phyloP scores from a whole-genome alignment of 1,284 basidiomycete species.

The Mycena citricolor region DNA sequence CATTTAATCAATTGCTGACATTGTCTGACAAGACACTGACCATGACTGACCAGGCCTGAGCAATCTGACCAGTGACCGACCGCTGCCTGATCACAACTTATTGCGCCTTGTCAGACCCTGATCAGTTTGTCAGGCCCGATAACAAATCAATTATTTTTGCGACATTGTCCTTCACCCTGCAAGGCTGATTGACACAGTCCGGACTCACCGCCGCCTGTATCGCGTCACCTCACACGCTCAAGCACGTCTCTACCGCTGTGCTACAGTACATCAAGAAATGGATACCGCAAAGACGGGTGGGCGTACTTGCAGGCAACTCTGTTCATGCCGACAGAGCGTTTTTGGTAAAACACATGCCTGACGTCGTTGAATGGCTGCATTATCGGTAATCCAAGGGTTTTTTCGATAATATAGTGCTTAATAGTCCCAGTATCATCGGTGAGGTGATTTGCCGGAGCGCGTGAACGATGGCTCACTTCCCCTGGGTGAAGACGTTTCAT shows the following conservation, averaged over 20 bases:
- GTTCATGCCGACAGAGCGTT: slow-evolving; percentile 80
- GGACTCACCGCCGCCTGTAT: slow-evolving; percentile 72
- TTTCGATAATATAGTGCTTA: slow-evolving; percentile 2
- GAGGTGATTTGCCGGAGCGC: slow-evolving; percentile 28
- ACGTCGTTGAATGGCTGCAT: slow-evolving; percentile 71
- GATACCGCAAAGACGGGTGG: slow-evolving; percentile 61
- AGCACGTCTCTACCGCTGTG: slow-evolving; percentile 56
- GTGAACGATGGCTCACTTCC: slow-evolving; percentile 19
- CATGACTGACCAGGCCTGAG: too few relatives aligned
- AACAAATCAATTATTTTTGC: slow-evolving; percentile 9
- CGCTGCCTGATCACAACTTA: too few relatives aligned
- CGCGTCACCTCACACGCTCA: slow-evolving; percentile 54
- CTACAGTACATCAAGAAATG: slow-evolving; percentile 72
- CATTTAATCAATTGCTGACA: too few relatives aligned
- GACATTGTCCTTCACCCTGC: not conserved
- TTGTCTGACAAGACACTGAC: too few relatives aligned
- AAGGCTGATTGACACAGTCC: slow-evolving; percentile 45
- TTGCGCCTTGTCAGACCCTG: too few relatives aligned
- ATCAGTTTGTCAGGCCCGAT: not conserved
- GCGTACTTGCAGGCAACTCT: slow-evolving; percentile 77
- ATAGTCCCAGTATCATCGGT: slow-evolving; percentile 56
- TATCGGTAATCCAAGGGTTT: slow-evolving; percentile 55
- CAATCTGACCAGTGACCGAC: too few relatives aligned
- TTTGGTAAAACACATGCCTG: slow-evolving; percentile 74
- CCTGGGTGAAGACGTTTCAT: slow-evolving; percentile 67